Evolutionary conservation across 768 basidiomycete species (phyloP).

Genomic region (Mycena maculata): DNA sequence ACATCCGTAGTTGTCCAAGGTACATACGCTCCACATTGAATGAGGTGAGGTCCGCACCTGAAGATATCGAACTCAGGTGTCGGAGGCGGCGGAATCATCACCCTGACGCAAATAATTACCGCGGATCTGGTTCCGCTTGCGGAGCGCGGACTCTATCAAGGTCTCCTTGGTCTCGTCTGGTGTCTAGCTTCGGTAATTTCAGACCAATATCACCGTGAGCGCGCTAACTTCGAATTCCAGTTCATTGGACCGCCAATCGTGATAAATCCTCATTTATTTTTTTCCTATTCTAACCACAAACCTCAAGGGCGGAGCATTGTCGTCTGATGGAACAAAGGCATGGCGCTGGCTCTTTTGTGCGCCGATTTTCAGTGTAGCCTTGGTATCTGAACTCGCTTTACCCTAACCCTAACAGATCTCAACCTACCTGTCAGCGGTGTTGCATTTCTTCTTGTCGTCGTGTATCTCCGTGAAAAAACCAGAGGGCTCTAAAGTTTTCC

Average conservation of each 20-base stretch:
- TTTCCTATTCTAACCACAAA: not conserved
- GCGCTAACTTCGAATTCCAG: not conserved
- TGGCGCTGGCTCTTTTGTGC: slow-evolving; percentile 47
- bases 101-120: slow-evolving; percentile 50
- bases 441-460: slow-evolving; percentile 27
- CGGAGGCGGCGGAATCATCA: slow-evolving; percentile 48
- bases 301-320: slow-evolving; percentile 33
- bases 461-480: slow-evolving; percentile 43
- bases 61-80: slow-evolving; percentile 36
- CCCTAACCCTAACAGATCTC: slow-evolving; percentile 45
- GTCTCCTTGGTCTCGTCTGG: slow-evolving; percentile 44
- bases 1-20: slow-evolving; percentile 12
- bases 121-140: slow-evolving; percentile 54
- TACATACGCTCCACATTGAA: not conserved
- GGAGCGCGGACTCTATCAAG: slow-evolving; percentile 50
- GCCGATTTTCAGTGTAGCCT: not conserved
- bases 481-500: slow-evolving; percentile 41
- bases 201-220: not conserved
- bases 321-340: slow-evolving; percentile 21
- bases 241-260: slow-evolving; percentile 23
- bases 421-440: slow-evolving; percentile 46
- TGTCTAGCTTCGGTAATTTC: slow-evolving; percentile 40
- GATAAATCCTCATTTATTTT: too few species aligned
- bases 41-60: not conserved
- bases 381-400: not conserved